These are phyloP conservation scores for Penicillium alfredii DNA, from an alignment of 495 filamentous ascomycete species.

Conservation along the genomic window DNA sequence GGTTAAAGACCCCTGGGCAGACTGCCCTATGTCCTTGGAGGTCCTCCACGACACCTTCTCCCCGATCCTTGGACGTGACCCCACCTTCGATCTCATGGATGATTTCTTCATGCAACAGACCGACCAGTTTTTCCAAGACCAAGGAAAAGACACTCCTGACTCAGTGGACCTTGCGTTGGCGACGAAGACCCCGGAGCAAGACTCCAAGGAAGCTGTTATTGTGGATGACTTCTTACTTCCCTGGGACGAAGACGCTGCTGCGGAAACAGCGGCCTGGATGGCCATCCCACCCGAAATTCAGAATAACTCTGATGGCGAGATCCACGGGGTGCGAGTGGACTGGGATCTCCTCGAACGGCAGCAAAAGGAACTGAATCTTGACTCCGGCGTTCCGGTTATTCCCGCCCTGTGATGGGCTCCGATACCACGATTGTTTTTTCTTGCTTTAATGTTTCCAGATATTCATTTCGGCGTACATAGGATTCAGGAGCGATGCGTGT, in stretches of 20 bases:
- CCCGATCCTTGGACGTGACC: no score
- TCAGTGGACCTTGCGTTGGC: constrained; percentile 30
- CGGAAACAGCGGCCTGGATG: constrained; percentile 12
- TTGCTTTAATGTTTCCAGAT: constrained; percentile 4
- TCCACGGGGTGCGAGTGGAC: constrained; percentile 4
- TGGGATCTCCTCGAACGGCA: constrained; percentile 27
- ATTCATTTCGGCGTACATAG: constrained; percentile 18
- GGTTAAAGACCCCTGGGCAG: constrained; percentile 36
- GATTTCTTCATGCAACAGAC: constrained; percentile 41
- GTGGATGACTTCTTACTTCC: constrained; percentile 11
- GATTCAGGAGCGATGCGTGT: constrained; percentile 20
- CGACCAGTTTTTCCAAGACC: constrained; percentile 36
- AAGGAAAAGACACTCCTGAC: constrained; percentile 38
- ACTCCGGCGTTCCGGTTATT: constrained; percentile 24
- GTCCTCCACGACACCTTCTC: constrained; percentile 40
- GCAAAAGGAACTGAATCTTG: constrained; percentile 22
- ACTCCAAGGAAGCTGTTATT: constrained; percentile 6
- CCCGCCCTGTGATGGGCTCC: constrained; percentile 18
- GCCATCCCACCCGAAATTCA: constrained; percentile 12
- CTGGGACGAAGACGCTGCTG: constrained; percentile 17
- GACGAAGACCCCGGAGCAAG: constrained; percentile 29
- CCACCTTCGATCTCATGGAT: constrained; percentile 33
- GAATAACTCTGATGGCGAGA: constrained; percentile 3
- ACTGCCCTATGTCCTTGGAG: constrained; percentile 37
- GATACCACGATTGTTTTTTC: constrained; percentile 4